These are phyloP conservation scores for Pezicula radicicola DNA, from an alignment of 2,329 filamentous ascomycete genomes.

Conservation along the genomic window DNA sequence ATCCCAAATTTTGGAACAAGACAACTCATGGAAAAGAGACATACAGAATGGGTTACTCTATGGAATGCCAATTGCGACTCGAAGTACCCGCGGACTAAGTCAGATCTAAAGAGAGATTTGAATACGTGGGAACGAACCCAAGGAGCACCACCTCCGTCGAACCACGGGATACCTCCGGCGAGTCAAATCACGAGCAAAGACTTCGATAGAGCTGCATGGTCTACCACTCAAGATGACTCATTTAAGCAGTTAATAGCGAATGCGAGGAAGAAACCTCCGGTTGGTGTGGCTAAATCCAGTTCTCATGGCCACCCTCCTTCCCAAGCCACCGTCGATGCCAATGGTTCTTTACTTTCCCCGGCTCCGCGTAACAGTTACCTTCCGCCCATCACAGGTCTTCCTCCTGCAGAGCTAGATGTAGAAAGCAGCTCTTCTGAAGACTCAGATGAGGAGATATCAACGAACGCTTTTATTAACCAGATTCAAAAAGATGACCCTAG, in stretches of 20 bases:
- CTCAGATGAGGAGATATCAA: no score
- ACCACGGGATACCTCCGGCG: conserved; percentile 34
- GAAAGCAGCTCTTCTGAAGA: no score
- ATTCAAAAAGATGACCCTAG: no score
- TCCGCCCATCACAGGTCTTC: no score
- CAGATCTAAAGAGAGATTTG: conserved; percentile 73
- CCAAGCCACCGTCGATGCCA: not conserved
- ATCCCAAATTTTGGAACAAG: conserved; percentile 69
- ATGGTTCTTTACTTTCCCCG: no score
- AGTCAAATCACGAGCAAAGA: conserved; percentile 77
- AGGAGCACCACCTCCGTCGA: conserved; percentile 52
- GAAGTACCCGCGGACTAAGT: conserved; percentile 64
- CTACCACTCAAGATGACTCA: conserved; percentile 65
- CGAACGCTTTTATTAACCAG: no score
- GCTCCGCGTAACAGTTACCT: no score
- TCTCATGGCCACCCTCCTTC: not conserved
- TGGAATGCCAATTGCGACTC: conserved; percentile 98
- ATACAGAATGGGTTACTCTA: conserved; percentile 90
- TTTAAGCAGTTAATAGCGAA: conserved; percentile 79
- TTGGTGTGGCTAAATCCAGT: not conserved
- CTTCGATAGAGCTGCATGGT: conserved; percentile 80
- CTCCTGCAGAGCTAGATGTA: no score
- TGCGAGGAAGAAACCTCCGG: conserved; percentile 52
- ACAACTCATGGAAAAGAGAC: conserved; percentile 70
- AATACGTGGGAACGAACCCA: conserved; percentile 85